These are phyloP conservation scores for Fusarium irregulare DNA, from an alignment of 2,329 filamentous ascomycete species.

Conservation along the genomic window DNA sequence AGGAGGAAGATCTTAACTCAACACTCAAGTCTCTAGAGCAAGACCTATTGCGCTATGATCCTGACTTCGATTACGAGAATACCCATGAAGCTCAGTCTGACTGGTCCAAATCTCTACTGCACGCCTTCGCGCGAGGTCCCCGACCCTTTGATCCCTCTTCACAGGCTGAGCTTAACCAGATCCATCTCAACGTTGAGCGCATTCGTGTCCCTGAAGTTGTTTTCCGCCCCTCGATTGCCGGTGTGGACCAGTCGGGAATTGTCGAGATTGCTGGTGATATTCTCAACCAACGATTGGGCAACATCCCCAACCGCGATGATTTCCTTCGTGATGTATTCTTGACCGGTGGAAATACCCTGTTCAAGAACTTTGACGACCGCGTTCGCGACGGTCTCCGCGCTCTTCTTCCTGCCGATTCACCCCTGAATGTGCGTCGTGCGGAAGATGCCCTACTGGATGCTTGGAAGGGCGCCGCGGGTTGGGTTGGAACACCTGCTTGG, in stretches of 20 bases:
- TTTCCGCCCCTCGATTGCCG: constrained; percentile 92
- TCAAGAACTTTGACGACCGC: constrained; percentile 86
- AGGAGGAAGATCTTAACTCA: constrained; percentile 85
- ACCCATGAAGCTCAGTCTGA: constrained; percentile 92
- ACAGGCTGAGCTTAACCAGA: constrained; percentile 82
- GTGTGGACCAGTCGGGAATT: constrained; percentile 91
- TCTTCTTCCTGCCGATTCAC: constrained; percentile 75
- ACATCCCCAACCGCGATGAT: constrained; percentile 68
- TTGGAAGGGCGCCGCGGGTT: constrained; percentile 91
- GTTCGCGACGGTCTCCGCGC: constrained; percentile 77
- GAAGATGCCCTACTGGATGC: constrained; percentile 84
- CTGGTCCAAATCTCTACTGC: constrained; percentile 92
- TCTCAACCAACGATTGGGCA: constrained; percentile 80
- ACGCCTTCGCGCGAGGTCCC: constrained; percentile 89
- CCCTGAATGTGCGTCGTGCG: constrained; percentile 78
- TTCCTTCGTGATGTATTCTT: constrained; percentile 90
- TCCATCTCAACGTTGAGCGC: constrained; percentile 96
- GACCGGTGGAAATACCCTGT: constrained; percentile 92
- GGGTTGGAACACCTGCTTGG: constrained; percentile 74
- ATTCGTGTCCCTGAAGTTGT: constrained; percentile 94
- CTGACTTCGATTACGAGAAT: constrained; percentile 89
- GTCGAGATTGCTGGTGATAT: constrained; percentile 94
- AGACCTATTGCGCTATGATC: constrained; percentile 87
- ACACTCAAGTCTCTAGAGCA: constrained; percentile 82
- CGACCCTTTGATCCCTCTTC: constrained; percentile 85